Percentiles rank a stretch among this genome's conserved stretches.
These are phyloP conservation scores for Coemansia sp. DNA, from an alignment of 192 early-diverging fungal genomes.

Conservation along the genomic window DNA sequence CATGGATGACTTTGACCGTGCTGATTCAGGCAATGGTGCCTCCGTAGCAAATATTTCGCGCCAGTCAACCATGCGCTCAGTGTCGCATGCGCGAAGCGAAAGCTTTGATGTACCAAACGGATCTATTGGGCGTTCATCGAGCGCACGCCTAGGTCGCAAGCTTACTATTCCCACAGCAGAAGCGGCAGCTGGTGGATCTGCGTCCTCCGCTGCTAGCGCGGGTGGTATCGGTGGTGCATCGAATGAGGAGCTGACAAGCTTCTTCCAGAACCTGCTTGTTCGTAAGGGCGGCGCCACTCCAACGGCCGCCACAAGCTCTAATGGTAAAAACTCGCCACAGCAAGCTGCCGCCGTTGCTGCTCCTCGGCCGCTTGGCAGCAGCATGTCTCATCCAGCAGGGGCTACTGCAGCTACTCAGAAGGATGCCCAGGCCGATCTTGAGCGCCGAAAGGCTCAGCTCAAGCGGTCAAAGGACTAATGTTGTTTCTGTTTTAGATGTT, in stretches of 20 bases:
- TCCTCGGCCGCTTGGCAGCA: constrained; percentile 17
- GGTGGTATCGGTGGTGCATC: constrained; percentile 33
- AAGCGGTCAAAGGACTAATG: constrained; percentile 36
- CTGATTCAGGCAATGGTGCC: constrained; percentile 4
- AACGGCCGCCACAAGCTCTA: constrained; percentile 23
- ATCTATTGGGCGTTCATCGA: constrained; percentile 8
- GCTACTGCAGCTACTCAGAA: constrained; percentile 17
- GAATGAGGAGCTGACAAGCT: constrained; percentile 82
- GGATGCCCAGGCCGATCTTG: constrained; percentile 48
- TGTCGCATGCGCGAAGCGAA: constrained; percentile 12
- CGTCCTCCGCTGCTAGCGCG: background rate
- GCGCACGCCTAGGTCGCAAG: constrained; percentile 16
- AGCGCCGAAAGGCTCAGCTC: constrained; percentile 46
- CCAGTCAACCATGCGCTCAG: constrained; percentile 9
- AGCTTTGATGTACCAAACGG: constrained; percentile 9
- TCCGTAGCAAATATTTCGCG: background rate
- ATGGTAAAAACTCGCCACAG: constrained; percentile 39
- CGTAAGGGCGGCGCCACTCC: constrained; percentile 53
- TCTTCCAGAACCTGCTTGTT: constrained; percentile 83
- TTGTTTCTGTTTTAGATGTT: background rate
- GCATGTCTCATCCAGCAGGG: constrained; percentile 22
- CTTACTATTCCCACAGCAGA: constrained; percentile 7
- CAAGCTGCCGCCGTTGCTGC: constrained; percentile 12
- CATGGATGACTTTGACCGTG: constrained; percentile 31
- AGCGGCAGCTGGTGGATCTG: background rate